Base-by-base conservation (phyloP, 768 basidiomycete species). In the Amanita pseudoporphyria region DNA sequence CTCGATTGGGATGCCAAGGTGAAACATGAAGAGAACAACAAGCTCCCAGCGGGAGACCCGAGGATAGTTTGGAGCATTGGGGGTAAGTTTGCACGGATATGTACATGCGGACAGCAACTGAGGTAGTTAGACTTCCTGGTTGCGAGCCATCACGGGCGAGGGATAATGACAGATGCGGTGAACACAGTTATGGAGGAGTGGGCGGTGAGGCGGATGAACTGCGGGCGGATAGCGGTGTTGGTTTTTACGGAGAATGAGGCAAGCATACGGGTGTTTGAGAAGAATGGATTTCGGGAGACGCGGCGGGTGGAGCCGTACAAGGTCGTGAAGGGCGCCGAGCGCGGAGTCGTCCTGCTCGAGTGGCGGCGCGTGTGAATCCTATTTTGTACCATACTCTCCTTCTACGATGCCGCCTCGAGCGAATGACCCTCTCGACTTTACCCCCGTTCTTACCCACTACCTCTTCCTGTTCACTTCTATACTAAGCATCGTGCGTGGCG, bases 381-480 rank as follows among this genome's bases (percentile, higher is more conserved):
- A 9, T 28, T 51, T 45, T 36, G 21, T 48, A 22, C 44, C 49
- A 22, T 49, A 28, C 39, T 52, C 45, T 44, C 44, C 45, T 41
- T 43, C 52, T 53, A 57, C 53, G 53, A 71, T 79, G 76, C 74
- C 76, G 64, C 77, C 76, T 55, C 74, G 76, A 58, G 74, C 69
- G 60, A 77, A 67, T 59, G 74, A 74, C 69, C 72, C 86, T n/a
- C 77, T 87, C 56, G 88, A 92, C 67, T 87, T 92, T 51, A 88
- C 84, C 1, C 91, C 88, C 53, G 86, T 95, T 54, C 73, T 91
- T 51, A 88, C 89, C 14, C 91, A 95, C 62, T 92, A 94, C 61
- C 76, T 95, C 61, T 93, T 95, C 62, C 74, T 95, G 22, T 84
- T 89, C 61, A 95, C 93, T 1, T 83, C 83, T 52, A 76, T 92